Percentiles rank a stretch among this genome's conserved stretches.
Evolutionary conservation across 1,284 basidiomycete genomes (phyloP).

Genomic region (Irpex sp.): DNA sequence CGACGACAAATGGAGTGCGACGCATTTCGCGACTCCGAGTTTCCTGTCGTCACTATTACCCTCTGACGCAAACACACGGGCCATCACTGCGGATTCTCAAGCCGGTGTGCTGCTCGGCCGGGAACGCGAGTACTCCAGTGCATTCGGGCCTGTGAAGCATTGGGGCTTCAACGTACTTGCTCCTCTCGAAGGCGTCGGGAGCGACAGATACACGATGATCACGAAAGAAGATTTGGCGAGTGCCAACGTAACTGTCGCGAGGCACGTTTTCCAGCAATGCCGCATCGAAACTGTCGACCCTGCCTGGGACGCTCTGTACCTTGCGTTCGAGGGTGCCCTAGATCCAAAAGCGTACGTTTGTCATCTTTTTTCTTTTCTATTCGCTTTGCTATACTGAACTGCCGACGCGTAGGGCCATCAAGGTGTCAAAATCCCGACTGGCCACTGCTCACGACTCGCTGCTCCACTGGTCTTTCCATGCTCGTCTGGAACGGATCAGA

Average conservation of each 20-base stretch:
- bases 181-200: constrained; percentile 48
- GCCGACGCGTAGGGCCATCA: constrained; percentile 52
- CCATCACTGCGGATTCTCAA: constrained; percentile 49
- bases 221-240: constrained; percentile 41
- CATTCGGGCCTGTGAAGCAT: constrained; percentile 63
- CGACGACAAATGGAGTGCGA: constrained; percentile 66
- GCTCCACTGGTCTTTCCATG: constrained; percentile 78
- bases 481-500: constrained; percentile 72
- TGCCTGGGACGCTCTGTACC: constrained; percentile 59
- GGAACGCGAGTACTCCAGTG: constrained; percentile 54
- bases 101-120: constrained; percentile 64
- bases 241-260: constrained; percentile 44
- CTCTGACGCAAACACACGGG: constrained; percentile 17
- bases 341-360: constrained; percentile 54
- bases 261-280: constrained; percentile 58
- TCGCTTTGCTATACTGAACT: constrained; percentile 4
- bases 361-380: neutral
- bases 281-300: constrained; percentile 41
- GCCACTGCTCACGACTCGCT: constrained; percentile 63
- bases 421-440: constrained; percentile 71
- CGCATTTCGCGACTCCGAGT: constrained; percentile 38
- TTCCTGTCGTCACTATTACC: constrained; percentile 56
- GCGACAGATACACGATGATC: constrained; percentile 44
- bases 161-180: constrained; percentile 55
- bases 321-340: constrained; percentile 68